A percentile compares a stretch with the other conserved stretches of the same genome.
Conservation (phyloP, 78 protist species). For the Dictyostelium brefeldianum region DNA sequence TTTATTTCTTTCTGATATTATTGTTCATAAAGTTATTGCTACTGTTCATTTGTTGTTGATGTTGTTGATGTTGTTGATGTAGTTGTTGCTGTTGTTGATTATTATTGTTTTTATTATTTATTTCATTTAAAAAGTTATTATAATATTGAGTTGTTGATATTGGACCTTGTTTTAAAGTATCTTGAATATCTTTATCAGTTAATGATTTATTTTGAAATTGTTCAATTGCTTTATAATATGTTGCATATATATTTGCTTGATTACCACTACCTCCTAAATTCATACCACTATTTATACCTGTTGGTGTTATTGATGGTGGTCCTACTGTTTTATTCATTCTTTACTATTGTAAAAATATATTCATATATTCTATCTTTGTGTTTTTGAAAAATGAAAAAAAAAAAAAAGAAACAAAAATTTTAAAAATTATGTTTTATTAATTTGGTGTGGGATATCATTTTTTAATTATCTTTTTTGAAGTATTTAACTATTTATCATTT, state of each 20-base stretch:
- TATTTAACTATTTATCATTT: too few relatives aligned
- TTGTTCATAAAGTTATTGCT: too few relatives aligned
- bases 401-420: too few relatives aligned
- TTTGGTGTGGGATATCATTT: too few relatives aligned
- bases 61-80: neutral
- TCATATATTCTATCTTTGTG: too few relatives aligned
- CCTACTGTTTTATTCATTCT: slow-evolving; percentile 26
- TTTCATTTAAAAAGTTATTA: neutral
- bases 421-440: neutral
- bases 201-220: neutral
- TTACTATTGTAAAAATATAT: neutral
- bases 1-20: too few relatives aligned
- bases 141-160: neutral
- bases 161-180: neutral
- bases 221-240: slow-evolving; percentile 10
- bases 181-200: slow-evolving; percentile 10
- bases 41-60: neutral
- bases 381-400: too few relatives aligned
- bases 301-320: slow-evolving; percentile 18
- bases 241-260: neutral
- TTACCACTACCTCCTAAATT: neutral
- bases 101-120: neutral
- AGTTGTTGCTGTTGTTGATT: neutral
- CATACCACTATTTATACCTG: neutral
- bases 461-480: too few relatives aligned